Evolutionary conservation across 2,329 filamentous ascomycete species (phyloP).

Genomic region (Lecanicillium sp.): DNA sequence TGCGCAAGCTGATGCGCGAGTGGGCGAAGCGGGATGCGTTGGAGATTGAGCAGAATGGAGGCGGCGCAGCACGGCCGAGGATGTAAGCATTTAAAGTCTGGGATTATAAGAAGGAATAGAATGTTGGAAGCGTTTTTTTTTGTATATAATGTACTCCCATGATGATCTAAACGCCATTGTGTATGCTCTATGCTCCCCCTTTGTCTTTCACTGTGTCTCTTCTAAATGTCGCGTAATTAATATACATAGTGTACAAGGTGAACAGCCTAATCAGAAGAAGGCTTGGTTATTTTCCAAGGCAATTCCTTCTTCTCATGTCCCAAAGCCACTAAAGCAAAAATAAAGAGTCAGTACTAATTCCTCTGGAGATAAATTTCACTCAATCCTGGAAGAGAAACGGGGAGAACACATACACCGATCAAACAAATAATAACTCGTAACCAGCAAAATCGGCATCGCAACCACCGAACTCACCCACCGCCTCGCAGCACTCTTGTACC

Average conservation of each 20-base stretch:
- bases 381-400: too few species aligned
- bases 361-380: too few species aligned
- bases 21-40: constrained; percentile 46
- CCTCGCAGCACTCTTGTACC: constrained; percentile 35
- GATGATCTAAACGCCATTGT: too few species aligned
- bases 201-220: too few species aligned
- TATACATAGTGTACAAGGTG: too few species aligned
- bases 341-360: too few species aligned
- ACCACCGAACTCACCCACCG: constrained; percentile 40
- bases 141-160: background rate
- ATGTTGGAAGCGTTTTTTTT: background rate
- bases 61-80: too few species aligned
- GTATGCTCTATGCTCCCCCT: too few species aligned
- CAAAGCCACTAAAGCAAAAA: constrained; percentile 18
- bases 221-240: too few species aligned
- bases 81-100: too few species aligned
- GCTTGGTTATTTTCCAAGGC: background rate
- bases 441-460: constrained; percentile 44
- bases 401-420: constrained; percentile 33
- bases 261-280: background rate
- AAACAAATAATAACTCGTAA: constrained; percentile 47
- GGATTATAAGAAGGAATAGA: constrained; percentile 22
- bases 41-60: constrained; percentile 16
- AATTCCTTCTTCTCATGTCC: constrained; percentile 21
- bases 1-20: constrained; percentile 45